phyloP scores from a whole-genome alignment of 2,329 filamentous ascomycete species.

The Huntiella savannae region DNA sequence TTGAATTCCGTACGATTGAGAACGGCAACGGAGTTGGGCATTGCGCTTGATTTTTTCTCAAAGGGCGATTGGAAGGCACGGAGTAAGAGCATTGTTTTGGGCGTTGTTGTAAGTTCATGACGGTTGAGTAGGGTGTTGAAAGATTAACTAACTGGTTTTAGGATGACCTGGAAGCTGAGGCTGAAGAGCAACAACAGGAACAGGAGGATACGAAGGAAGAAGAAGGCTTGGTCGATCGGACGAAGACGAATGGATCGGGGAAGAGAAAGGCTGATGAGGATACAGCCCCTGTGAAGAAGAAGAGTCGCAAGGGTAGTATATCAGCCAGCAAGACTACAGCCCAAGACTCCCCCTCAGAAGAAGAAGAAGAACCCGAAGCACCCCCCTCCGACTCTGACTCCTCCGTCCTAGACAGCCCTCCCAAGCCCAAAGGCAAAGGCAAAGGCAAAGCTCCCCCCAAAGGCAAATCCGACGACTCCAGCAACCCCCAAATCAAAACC shows the following conservation, averaged over 20 bases:
- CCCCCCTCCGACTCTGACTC: conserved; percentile 23
- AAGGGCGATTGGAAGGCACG: conserved; percentile 32
- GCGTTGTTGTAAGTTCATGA: conserved; percentile 28
- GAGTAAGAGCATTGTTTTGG: conserved; percentile 39
- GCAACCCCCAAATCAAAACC: conserved; percentile 67
- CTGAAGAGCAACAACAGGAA: neutral
- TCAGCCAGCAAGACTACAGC: neutral
- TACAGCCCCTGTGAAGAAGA: no score
- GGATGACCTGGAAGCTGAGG: neutral
- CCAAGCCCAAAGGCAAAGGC: conserved; percentile 14
- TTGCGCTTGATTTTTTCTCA: no score
- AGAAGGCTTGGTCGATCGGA: neutral
- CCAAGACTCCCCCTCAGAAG: conserved; percentile 8
- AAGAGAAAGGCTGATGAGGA: no score
- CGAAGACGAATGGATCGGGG: no score
- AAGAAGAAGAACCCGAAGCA: conserved; percentile 4
- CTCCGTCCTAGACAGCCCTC: conserved; percentile 56
- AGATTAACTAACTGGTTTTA: neutral
- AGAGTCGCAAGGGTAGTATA: no score
- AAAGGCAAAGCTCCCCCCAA: conserved; percentile 22
- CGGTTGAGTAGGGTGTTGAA: neutral
- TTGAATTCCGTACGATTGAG: no score
- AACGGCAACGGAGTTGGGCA: no score
- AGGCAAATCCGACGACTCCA: conserved; percentile 17
- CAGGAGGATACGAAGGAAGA: neutral